These are phyloP conservation scores for Mesembryanthemum crystallinum DNA, from an alignment of 148 eudicot genomes.

Conservation along the genomic window DNA sequence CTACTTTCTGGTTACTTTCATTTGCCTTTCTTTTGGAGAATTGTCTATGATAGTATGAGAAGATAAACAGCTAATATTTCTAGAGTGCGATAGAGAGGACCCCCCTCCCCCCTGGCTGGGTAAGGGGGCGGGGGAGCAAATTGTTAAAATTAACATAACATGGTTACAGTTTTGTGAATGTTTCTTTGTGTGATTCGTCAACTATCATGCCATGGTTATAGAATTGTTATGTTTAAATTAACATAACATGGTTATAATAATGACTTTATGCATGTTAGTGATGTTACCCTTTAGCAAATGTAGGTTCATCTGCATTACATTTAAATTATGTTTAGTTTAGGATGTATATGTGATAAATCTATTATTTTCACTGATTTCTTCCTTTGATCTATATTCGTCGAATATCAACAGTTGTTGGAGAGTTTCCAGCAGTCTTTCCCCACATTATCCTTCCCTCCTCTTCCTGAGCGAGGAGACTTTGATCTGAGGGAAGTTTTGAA, in stretches of 20 bases:
- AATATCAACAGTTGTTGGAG: constrained; percentile 68
- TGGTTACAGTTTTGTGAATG: no score
- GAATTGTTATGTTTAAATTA: no score
- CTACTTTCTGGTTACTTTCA: no score
- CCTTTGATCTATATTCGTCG: background rate
- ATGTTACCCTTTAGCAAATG: no score
- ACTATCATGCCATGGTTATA: no score
- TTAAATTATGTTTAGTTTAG: background rate
- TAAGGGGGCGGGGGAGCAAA: no score
- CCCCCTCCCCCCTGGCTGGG: background rate
- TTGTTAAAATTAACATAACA: no score
- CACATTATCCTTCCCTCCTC: constrained; percentile 59
- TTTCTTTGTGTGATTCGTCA: no score
- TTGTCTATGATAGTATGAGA: background rate
- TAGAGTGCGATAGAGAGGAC: background rate
- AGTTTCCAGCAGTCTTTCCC: constrained; percentile 83
- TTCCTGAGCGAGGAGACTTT: constrained; percentile 89
- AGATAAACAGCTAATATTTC: background rate
- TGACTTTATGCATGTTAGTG: no score
- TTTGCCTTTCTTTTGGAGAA: no score
- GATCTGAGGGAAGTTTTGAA: constrained; percentile 68
- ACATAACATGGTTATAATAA: no score
- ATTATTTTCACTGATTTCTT: background rate
- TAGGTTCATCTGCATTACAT: background rate
- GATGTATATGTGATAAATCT: background rate